A percentile compares a stretch with the other conserved stretches of the same genome.
Conservation (phyloP, 1,284 basidiomycete genomes). For the Tilletia setariae region DNA sequence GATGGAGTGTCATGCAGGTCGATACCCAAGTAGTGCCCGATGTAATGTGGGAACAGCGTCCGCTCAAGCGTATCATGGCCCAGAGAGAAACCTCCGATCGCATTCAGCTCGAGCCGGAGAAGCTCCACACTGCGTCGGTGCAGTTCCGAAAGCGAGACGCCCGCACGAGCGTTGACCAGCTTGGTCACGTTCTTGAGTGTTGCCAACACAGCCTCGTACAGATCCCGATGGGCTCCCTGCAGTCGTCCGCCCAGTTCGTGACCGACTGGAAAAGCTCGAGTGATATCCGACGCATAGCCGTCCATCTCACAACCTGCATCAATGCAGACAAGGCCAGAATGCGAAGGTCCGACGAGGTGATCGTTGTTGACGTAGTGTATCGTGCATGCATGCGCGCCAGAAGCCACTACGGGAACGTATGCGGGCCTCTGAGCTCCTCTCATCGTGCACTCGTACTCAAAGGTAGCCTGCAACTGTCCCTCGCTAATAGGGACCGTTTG, state of each 20-base stretch:
- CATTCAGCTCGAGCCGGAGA: slow-evolving; percentile 70
- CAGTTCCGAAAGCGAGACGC: slow-evolving; percentile 69
- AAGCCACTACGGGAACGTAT: slow-evolving; percentile 52
- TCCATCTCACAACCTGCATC: slow-evolving; percentile 59
- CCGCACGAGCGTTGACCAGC: slow-evolving; percentile 58
- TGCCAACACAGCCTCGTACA: slow-evolving; percentile 79
- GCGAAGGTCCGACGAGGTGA: slow-evolving; percentile 9
- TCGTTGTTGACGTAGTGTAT: slow-evolving; percentile 44
- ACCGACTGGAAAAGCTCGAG: slow-evolving; percentile 78
- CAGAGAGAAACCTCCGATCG: slow-evolving; percentile 73
- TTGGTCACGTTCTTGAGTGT: slow-evolving; percentile 70
- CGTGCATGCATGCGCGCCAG: slow-evolving; percentile 39
- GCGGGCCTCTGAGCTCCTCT: slow-evolving; percentile 46
- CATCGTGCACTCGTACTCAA: slow-evolving; percentile 44
- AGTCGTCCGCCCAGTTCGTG: slow-evolving; percentile 63
- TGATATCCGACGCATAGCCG: slow-evolving; percentile 94
- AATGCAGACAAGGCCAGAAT: slow-evolving; percentile 42
- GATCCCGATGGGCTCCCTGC: slow-evolving; percentile 73
- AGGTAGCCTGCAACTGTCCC: slow-evolving; percentile 43
- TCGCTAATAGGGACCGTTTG: slow-evolving; percentile 34
- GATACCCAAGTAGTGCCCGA: slow-evolving; percentile 80
- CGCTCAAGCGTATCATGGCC: slow-evolving; percentile 66
- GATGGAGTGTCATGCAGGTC: slow-evolving; percentile 56
- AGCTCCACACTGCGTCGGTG: slow-evolving; percentile 73
- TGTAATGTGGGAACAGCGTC: slow-evolving; percentile 77